phyloP scores from a whole-genome alignment of 2,329 filamentous ascomycete species.

The Trichoderma sp. region DNA sequence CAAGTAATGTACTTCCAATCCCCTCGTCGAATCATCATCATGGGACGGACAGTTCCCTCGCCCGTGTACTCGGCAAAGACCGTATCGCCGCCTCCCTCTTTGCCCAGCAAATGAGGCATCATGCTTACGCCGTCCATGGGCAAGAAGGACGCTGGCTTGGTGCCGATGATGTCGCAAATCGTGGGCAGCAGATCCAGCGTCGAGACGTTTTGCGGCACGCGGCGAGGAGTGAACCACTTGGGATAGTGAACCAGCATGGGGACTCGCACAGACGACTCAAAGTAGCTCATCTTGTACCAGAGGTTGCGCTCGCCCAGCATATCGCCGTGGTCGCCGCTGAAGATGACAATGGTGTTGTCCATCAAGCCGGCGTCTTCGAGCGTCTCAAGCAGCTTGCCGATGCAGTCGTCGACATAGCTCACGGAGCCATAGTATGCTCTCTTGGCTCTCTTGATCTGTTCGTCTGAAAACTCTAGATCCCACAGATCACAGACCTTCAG shows the following conservation, averaged over 20 bases:
- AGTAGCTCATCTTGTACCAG: slow-evolving; percentile 99
- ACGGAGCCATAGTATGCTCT: slow-evolving; percentile 91
- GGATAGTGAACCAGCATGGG: slow-evolving; percentile 84
- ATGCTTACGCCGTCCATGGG: slow-evolving; percentile 84
- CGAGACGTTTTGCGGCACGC: slow-evolving; percentile 79
- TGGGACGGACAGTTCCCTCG: slow-evolving; percentile 82
- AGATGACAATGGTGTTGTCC: slow-evolving; percentile 86
- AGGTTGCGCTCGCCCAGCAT: slow-evolving; percentile 91
- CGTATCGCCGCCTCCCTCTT: slow-evolving; percentile 73
- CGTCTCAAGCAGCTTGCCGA: slow-evolving; percentile 76
- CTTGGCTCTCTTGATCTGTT: slow-evolving; percentile 81
- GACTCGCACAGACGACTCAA: slow-evolving; percentile 85
- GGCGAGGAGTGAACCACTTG: slow-evolving; percentile 69
- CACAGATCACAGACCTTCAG: slow-evolving; percentile 84
- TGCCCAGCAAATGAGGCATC: slow-evolving; percentile 68
- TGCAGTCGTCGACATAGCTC: slow-evolving; percentile 90
- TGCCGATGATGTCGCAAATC: slow-evolving; percentile 77
- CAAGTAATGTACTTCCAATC: slow-evolving; percentile 90
- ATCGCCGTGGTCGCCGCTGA: slow-evolving; percentile 91
- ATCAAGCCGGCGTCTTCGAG: slow-evolving; percentile 76
- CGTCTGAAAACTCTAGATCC: slow-evolving; percentile 78
- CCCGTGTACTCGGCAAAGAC: slow-evolving; percentile 96
- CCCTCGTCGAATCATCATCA: slow-evolving; percentile 91
- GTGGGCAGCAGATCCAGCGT: slow-evolving; percentile 90
- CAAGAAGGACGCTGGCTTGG: slow-evolving; percentile 65